Base-by-base conservation (phyloP, 495 filamentous ascomycete species). In the Penicillium soppii region DNA sequence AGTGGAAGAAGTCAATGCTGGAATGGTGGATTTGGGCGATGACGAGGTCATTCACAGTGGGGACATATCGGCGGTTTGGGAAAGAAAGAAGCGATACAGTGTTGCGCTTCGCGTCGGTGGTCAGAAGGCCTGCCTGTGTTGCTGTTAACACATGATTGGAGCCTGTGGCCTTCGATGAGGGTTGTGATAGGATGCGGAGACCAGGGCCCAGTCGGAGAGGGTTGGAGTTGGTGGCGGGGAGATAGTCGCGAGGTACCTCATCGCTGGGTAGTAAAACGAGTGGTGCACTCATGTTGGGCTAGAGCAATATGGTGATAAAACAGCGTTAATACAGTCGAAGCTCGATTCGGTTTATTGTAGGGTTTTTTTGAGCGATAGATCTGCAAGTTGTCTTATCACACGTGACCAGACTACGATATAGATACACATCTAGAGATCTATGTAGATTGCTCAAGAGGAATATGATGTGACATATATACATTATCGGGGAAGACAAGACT, bases 141-240 rank as follows among this genome's bases (percentile, higher is more conserved):
- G 91, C 82, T 23, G 84, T 73, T 43, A 97, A 77, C 23, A 83
- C 60, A 59, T 72, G 69, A 19, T 50, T 62, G 21, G 64, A 25
- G 5, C 33, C 33, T 4, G 50, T 21, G 7, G 58, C 43, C n/a
- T 53, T 61, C 9, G 63, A 36, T 7, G 65, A 48, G 3, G 61
- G 66, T 37, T 72, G 54, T 35, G 68, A 71, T 43, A 77, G 62
- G n/a, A 75, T 62, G 38, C 72, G 72, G 29, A 97, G 78, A 27
- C 94, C 94, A 9, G 91, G 89, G 25, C 94, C 94, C 23, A 98
- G 78, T 57, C 86, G 87, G 51, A 98, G 76, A 22, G 90, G 78
- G 47, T 81, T 75, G 56, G 81, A 77, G 54, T 83, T 83, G 27
- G 76, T 74, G 2, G 90, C 63, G 7, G 84, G 84, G 12, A 91